phyloP scores from a whole-genome alignment of 2,329 filamentous ascomycete species.

The Colletotrichum cuscutae region DNA sequence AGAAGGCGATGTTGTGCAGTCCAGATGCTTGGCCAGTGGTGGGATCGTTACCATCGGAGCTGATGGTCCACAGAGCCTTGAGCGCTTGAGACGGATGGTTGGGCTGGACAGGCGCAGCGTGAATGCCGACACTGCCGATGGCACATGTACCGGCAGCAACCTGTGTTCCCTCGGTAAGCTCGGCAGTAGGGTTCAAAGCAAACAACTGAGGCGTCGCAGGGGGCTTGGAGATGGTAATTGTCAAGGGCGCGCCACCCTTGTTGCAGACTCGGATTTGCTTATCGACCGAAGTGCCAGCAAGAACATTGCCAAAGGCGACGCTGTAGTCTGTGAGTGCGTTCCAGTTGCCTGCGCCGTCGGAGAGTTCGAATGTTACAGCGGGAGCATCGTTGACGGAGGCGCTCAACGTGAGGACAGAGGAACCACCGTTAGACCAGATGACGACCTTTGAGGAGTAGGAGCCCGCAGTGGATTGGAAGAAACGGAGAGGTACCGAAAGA shows the following conservation, averaged over 20 bases:
- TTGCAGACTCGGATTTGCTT: constrained; percentile 49
- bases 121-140: constrained; percentile 44
- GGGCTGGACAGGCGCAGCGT: constrained; percentile 42
- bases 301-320: constrained; percentile 46
- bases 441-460: constrained; percentile 46
- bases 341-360: constrained; percentile 47
- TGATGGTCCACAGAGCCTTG: constrained; percentile 50
- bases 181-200: constrained; percentile 43
- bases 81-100: constrained; percentile 43
- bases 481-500: constrained; percentile 45
- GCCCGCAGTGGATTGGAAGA: constrained; percentile 44
- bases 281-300: constrained; percentile 42
- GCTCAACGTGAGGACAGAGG: constrained; percentile 44
- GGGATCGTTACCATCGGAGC: constrained; percentile 49
- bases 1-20: constrained; percentile 46
- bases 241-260: constrained; percentile 46
- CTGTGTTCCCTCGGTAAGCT: constrained; percentile 47
- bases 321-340: constrained; percentile 30
- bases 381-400: constrained; percentile 47
- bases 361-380: constrained; percentile 46
- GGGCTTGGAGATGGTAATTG: constrained; percentile 51
- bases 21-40: constrained; percentile 44
- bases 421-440: constrained; percentile 49
- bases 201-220: constrained; percentile 45
- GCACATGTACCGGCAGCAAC: constrained; percentile 44